Conservation (phyloP, 2,329 filamentous ascomycete genomes). For the Exophiala xenobiotica region DNA sequence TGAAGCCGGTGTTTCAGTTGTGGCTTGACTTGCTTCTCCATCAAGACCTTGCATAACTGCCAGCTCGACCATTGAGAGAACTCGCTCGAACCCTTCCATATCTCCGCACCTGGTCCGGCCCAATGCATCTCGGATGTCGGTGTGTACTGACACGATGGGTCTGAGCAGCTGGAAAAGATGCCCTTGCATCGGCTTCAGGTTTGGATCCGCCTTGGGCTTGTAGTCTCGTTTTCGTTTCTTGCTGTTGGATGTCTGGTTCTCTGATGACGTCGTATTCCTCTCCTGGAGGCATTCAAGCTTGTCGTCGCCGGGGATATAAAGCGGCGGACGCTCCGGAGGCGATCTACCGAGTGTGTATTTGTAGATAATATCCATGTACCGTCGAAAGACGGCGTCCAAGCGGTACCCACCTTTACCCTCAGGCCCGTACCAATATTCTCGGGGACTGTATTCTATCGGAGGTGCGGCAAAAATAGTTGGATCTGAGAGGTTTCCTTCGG, state of each 20-base stretch:
- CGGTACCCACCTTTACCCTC: constrained; percentile 82
- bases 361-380: constrained; percentile 90
- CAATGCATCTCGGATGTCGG: constrained; percentile 80
- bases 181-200: constrained; percentile 78
- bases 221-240: constrained; percentile 43
- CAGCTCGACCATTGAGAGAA: constrained; percentile 72
- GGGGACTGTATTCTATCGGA: constrained; percentile 65
- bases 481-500: constrained; percentile 91
- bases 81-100: constrained; percentile 71
- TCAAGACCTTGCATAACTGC: constrained; percentile 57
- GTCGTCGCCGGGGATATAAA: constrained; percentile 66
- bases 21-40: constrained; percentile 8
- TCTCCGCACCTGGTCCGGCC: constrained; percentile 68
- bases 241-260: constrained; percentile 27
- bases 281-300: constrained; percentile 4
- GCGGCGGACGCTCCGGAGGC: constrained; percentile 65
- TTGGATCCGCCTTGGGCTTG: constrained; percentile 51
- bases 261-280: neutral
- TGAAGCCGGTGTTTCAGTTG: constrained; percentile 55
- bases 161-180: constrained; percentile 91
- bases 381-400: constrained; percentile 79
- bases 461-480: constrained; percentile 77
- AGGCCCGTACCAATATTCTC: constrained; percentile 78
- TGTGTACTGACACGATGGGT: constrained; percentile 75
- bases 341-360: constrained; percentile 67